phyloP scores from a whole-genome alignment of 331 rosid genomes.

The Pyrus hybrid region DNA sequence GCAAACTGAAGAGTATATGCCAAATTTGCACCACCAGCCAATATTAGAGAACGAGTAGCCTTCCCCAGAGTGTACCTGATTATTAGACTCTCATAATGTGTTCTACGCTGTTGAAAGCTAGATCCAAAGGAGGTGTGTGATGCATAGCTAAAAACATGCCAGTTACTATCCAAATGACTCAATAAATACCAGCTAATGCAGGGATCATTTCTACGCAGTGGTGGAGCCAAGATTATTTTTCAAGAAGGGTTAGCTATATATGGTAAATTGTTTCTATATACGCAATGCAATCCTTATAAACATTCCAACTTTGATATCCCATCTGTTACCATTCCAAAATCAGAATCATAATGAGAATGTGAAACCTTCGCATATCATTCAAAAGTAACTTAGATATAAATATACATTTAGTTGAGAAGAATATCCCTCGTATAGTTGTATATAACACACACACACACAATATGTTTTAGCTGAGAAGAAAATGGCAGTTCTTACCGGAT shows the following conservation, averaged over 20 bases:
- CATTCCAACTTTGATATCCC: neutral
- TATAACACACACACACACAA: neutral
- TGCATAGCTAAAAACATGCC: neutral
- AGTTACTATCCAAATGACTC: neutral
- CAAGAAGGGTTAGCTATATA: neutral
- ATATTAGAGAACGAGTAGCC: neutral
- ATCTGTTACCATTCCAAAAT: neutral
- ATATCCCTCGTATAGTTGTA: neutral
- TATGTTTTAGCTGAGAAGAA: neutral
- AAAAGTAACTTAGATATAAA: neutral
- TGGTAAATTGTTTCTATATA: neutral
- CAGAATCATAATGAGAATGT: neutral
- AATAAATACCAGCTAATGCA: neutral
- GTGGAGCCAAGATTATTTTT: neutral
- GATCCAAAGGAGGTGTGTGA: neutral
- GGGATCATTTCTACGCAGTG: neutral
- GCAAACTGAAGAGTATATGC: too few species aligned
- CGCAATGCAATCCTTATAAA: neutral
- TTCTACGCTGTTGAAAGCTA: neutral
- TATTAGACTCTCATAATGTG: neutral
- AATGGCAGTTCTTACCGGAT: slow-evolving; percentile 14
- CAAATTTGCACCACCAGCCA: neutral
- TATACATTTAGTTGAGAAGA: neutral
- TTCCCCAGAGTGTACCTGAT: neutral
- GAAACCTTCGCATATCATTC: neutral